A percentile compares a stretch with the other conserved stretches of the same genome.
Conservation (phyloP, 257 asterid species). For the Gynochthodes officinalis region DNA sequence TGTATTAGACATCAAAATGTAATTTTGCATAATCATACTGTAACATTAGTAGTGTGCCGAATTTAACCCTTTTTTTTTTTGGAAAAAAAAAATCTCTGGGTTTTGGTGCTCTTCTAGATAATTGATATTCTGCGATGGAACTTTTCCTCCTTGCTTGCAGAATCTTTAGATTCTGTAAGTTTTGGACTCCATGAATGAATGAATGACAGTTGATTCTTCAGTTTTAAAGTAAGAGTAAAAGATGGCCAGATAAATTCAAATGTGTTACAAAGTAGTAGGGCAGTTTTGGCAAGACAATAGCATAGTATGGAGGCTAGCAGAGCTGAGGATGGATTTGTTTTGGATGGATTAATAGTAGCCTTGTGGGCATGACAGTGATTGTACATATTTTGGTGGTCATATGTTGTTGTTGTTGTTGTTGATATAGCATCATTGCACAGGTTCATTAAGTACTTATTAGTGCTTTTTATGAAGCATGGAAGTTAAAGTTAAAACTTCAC, state of each 20-base stretch:
- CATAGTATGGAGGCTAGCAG: background rate
- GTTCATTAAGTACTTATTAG: background rate
- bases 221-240: background rate
- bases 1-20: no score
- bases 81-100: no score
- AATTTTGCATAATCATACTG: no score
- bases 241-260: background rate
- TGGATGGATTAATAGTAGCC: background rate
- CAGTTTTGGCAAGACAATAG: background rate
- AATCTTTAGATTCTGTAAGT: background rate
- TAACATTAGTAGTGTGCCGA: no score
- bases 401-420: no score
- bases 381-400: constrained; percentile 14
- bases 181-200: background rate
- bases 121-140: background rate
- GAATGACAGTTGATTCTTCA: no score
- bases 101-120: no score
- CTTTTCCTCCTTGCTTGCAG: background rate
- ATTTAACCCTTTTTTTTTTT: no score
- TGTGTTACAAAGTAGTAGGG: background rate
- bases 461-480: background rate
- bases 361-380: constrained; percentile 19
- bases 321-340: no score
- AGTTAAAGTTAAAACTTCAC: background rate
- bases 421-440: constrained; percentile 5